Base-by-base conservation (phyloP, 805 yeast species). In the Cyberlindnera nakhonratchasimensis region DNA sequence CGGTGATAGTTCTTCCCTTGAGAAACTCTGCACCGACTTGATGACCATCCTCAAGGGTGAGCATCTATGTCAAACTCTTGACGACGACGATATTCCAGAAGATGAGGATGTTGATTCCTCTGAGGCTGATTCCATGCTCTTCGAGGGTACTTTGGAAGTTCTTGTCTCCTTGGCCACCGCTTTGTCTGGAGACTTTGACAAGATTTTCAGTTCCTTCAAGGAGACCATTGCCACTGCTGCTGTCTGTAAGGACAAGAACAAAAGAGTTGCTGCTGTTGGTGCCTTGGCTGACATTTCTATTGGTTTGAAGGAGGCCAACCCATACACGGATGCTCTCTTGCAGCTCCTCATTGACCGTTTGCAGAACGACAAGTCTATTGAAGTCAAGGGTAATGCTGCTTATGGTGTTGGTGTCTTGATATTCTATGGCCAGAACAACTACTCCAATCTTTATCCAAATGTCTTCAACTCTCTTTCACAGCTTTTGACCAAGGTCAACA, bases 311-410 rank as follows among this genome's bases (percentile, higher is more conserved):
- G 67, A 69, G 29, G 60, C 66, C 22, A 79, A 86, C 57, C 86
- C 87, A 45, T 82, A 72, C 67, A 65, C 81, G 29, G 76, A 79
- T 50, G 87, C 84, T 51, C 69, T 93, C 58, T 67, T 88, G 57
- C 79, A 81, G 60, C 70, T 82, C 29, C 83, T 93, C 61, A 70
- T 76, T 38, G 73, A 78, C 46, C 80, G 83, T 51, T 72, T 91
- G 47, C 74, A 83, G 43, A 79, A 80, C 58, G 89, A 85, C 61
- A 79, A 79, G 57, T 83, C 93, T 13, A 71, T 86, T 49, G 96
- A 88, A 60, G 97, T 88, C 45, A 84, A 91, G 67, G 90, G 96
- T 55, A 86, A 89, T 55, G 91, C 97, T 39, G 96, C 97, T 14
- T 93, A 88, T 63, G 99, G 98, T 71, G 80, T 86, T 53, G 99